Evolutionary conservation across 164 flowering plant species (phyloP).

Genomic region (Tetracentron sinense): DNA sequence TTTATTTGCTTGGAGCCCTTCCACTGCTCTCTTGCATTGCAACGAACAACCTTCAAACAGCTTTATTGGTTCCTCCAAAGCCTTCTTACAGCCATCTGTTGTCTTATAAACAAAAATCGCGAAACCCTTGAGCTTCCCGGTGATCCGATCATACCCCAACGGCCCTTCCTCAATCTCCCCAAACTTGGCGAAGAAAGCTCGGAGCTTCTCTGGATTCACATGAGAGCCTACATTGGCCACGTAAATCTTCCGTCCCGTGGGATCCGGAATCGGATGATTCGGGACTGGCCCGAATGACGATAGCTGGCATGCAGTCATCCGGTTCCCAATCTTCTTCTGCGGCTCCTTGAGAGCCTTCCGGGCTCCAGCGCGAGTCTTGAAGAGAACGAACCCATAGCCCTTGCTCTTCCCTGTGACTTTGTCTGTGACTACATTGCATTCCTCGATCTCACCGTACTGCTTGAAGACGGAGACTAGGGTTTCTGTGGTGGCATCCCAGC

Average conservation of each 20-base stretch:
- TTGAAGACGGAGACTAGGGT: slow-evolving; percentile 23
- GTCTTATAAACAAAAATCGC: slow-evolving; percentile 38
- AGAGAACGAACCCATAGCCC: slow-evolving; percentile 43
- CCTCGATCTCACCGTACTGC: slow-evolving; percentile 34
- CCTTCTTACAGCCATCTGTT: slow-evolving; percentile 32
- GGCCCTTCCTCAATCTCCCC: slow-evolving; percentile 54
- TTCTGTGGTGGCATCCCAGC: slow-evolving; percentile 43
- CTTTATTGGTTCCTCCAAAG: slow-evolving; percentile 39
- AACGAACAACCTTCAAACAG: slow-evolving; percentile 29
- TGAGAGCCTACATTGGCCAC: slow-evolving; percentile 30
- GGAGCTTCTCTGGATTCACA: slow-evolving; percentile 24
- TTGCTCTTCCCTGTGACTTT: slow-evolving; percentile 36
- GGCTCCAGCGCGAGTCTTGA: slow-evolving; percentile 29
- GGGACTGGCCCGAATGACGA: slow-evolving; percentile 32
- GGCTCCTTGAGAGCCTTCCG: slow-evolving; percentile 35
- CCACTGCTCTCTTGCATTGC: slow-evolving; percentile 31
- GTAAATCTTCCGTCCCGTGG: slow-evolving; percentile 28
- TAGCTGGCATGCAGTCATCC: slow-evolving; percentile 42
- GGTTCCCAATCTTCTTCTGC: slow-evolving; percentile 45
- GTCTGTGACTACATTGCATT: slow-evolving; percentile 36
- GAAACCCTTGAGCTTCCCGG: slow-evolving; percentile 40
- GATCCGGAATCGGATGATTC: slow-evolving; percentile 8
- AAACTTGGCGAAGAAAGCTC: slow-evolving; percentile 26
- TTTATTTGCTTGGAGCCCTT: slow-evolving; percentile 13
- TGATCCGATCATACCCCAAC: slow-evolving; percentile 23